phyloP scores from a whole-genome alignment of 192 early-diverging fungal species.

The Coemansia sp. region DNA sequence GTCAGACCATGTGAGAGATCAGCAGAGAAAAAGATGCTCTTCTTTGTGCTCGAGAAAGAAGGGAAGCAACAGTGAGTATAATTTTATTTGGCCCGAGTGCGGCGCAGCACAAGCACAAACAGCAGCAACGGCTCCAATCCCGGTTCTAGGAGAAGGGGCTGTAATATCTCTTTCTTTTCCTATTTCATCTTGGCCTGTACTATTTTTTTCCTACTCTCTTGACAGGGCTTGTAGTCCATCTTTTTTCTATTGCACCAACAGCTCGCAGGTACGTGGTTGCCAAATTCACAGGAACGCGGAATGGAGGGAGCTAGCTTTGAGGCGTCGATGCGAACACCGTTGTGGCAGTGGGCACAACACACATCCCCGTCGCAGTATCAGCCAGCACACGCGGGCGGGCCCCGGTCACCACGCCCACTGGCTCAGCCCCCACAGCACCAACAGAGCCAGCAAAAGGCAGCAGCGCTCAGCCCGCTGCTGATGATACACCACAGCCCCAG shows the following conservation, averaged over 20 bases:
- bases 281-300: background rate
- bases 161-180: background rate
- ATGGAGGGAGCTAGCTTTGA: constrained; percentile 10
- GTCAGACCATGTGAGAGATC: background rate
- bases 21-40: background rate
- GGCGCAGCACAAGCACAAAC: background rate
- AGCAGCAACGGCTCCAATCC: background rate
- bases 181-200: background rate
- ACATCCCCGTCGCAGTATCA: background rate
- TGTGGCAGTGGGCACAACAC: constrained; percentile 9
- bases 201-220: background rate
- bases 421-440: background rate
- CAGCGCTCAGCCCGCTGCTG: background rate
- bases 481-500: constrained; percentile 5
- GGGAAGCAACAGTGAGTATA: background rate
- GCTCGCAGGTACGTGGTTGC: background rate
- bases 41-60: constrained; percentile 1
- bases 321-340: background rate
- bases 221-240: background rate
- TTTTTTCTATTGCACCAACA: background rate
- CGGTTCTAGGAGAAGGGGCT: background rate
- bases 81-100: background rate
- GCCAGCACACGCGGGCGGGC: background rate
- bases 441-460: background rate
- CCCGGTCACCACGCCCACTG: background rate